A percentile compares a stretch with the other conserved stretches of the same genome.
phyloP scores from a whole-genome alignment of 768 basidiomycete genomes.

The Boletus patriciae region DNA sequence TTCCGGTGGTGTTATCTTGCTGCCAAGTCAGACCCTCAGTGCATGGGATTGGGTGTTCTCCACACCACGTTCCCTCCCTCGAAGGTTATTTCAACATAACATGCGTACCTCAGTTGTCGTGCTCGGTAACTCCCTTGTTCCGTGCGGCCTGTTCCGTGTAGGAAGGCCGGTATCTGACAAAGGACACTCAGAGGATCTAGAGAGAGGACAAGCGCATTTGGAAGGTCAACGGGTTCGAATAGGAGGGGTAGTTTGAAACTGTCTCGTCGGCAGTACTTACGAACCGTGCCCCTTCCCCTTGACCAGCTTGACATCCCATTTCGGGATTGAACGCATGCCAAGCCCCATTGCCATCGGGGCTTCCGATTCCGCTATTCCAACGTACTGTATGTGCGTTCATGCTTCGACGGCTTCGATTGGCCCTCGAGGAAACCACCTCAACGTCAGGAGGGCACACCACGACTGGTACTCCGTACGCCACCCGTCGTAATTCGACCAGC shows the following conservation, averaged over 20 bases:
- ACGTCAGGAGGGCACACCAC: constrained; percentile 5
- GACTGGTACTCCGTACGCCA: constrained; percentile 9
- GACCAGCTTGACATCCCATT: constrained; percentile 21
- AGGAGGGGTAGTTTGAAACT: constrained; percentile 12
- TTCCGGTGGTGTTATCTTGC: constrained; percentile 23
- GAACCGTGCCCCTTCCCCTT: constrained; percentile 7
- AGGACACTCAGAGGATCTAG: constrained; percentile 6
- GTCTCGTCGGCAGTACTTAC: constrained; percentile 17
- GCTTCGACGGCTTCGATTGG: constrained; percentile 23
- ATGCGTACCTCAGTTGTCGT: background rate
- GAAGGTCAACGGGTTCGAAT: constrained; percentile 15
- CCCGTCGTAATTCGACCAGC: constrained; percentile 8
- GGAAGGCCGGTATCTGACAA: constrained; percentile 13
- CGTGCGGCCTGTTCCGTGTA: constrained; percentile 15
- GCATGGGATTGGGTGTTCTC: constrained; percentile 19
- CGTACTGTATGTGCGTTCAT: background rate
- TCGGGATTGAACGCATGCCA: constrained; percentile 21
- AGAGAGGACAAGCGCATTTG: constrained; percentile 18
- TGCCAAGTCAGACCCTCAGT: constrained; percentile 6
- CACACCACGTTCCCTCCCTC: constrained; percentile 35
- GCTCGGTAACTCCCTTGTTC: constrained; percentile 26
- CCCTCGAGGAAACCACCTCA: constrained; percentile 18
- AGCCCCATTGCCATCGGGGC: constrained; percentile 28
- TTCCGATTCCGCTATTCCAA: constrained; percentile 31
- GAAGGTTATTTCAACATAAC: constrained; percentile 29